These are phyloP conservation scores for Artemisia tridentata DNA, from an alignment of 129 eudicot genomes.

Conservation along the genomic window DNA sequence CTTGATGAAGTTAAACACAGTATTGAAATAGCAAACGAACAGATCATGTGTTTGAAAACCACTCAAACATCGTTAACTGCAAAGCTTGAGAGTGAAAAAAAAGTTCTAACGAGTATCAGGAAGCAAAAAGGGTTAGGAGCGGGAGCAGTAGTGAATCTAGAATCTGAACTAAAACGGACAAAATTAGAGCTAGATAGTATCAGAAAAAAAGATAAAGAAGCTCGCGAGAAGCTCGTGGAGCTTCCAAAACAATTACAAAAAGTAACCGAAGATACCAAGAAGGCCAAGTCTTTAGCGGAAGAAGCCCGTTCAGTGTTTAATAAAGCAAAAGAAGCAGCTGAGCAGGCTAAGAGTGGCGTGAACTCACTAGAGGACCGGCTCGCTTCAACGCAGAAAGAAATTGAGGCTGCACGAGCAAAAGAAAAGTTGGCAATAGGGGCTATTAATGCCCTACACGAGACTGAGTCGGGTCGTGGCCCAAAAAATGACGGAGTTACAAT, in stretches of 20 bases:
- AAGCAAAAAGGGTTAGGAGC: constrained; percentile 82
- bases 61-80: constrained; percentile 56
- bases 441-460: constrained; percentile 62
- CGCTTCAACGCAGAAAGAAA: constrained; percentile 65
- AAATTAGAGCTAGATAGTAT: constrained; percentile 48
- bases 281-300: constrained; percentile 52
- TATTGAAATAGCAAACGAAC: constrained; percentile 55
- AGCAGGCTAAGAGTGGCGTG: constrained; percentile 56
- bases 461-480: constrained; percentile 51
- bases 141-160: constrained; percentile 67
- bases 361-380: constrained; percentile 48
- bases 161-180: constrained; percentile 59
- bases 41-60: constrained; percentile 58
- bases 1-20: constrained; percentile 70
- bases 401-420: constrained; percentile 78
- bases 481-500: constrained; percentile 54
- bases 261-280: constrained; percentile 62
- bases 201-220: constrained; percentile 62
- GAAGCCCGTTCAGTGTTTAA: constrained; percentile 48
- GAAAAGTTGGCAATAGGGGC: constrained; percentile 83
- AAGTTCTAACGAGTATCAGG: constrained; percentile 46
- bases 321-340: constrained; percentile 69
- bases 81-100: constrained; percentile 64
- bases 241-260: constrained; percentile 68
- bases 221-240: constrained; percentile 63